A percentile compares a stretch with the other conserved stretches of the same genome.
phyloP scores from a whole-genome alignment of 73 alveolate genomes.

The Breviolum minutum region DNA sequence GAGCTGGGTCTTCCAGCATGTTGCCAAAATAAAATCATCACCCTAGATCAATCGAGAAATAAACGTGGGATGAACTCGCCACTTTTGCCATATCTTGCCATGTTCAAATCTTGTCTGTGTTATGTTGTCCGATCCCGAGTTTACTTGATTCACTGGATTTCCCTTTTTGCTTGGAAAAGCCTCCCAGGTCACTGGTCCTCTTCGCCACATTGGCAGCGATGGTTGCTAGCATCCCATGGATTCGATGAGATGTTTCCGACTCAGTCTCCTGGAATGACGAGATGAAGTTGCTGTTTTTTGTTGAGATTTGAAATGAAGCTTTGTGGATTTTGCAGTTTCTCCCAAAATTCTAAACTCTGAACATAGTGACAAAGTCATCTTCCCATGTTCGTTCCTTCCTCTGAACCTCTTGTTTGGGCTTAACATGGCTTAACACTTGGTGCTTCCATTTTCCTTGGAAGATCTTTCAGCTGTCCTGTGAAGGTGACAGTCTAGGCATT shows the following conservation, averaged over 20 bases:
- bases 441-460: no score
- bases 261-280: not conserved
- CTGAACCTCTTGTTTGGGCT: not conserved
- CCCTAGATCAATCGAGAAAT: not conserved
- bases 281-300: not conserved
- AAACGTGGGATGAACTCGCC: not conserved
- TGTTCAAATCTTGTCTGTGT: not conserved
- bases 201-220: not conserved
- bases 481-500: not conserved
- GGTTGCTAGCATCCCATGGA: conserved; percentile 2
- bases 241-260: not conserved
- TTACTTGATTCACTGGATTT: not conserved
- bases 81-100: not conserved
- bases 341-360: not conserved
- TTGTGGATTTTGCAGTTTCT: not conserved
- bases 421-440: no score
- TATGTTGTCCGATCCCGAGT: not conserved
- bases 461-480: not conserved
- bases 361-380: not conserved
- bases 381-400: not conserved
- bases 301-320: not conserved
- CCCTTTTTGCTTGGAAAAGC: not conserved
- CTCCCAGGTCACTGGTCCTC: not conserved
- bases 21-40: not conserved
- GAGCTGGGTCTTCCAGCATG: no score